Conservation (phyloP, 305 asterid species). For the Salvia sclarea region DNA sequence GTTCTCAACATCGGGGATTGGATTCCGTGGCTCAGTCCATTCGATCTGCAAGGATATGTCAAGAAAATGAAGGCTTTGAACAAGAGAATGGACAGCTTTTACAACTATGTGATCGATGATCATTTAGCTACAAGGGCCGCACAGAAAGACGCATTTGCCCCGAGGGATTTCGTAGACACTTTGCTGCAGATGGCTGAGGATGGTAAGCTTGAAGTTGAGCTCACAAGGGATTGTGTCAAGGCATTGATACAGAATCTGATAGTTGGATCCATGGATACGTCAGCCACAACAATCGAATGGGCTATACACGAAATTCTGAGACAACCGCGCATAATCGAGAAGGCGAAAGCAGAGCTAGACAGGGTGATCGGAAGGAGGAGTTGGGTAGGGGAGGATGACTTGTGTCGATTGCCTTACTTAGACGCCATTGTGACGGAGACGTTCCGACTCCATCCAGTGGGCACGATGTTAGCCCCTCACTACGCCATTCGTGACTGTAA, state of each 20-base stretch:
- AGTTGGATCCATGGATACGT: slow-evolving; percentile 42
- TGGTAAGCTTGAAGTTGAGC: slow-evolving; percentile 20
- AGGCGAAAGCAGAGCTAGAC: slow-evolving; percentile 49
- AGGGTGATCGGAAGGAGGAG: slow-evolving; percentile 38
- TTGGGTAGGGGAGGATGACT: slow-evolving; percentile 48
- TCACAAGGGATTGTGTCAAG: slow-evolving; percentile 28
- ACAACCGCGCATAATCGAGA: slow-evolving; percentile 34
- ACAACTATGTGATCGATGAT: slow-evolving; percentile 26
- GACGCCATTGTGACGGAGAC: slow-evolving; percentile 51
- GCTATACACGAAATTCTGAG: slow-evolving; percentile 39
- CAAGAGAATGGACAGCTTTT: slow-evolving; percentile 32
- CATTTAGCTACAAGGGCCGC: slow-evolving; percentile 7
- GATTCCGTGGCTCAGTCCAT: slow-evolving; percentile 38
- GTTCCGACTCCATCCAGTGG: slow-evolving; percentile 44
- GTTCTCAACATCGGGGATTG: slow-evolving; percentile 42
- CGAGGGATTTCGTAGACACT: neutral
- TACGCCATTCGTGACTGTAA: slow-evolving; percentile 40
- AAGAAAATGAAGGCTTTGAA: slow-evolving; percentile 37
- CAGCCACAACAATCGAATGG: slow-evolving; percentile 50
- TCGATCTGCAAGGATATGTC: slow-evolving; percentile 44
- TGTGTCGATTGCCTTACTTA: slow-evolving; percentile 37
- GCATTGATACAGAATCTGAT: slow-evolving; percentile 34
- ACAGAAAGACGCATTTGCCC: neutral
- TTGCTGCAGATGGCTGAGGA: slow-evolving; percentile 13
- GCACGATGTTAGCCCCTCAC: slow-evolving; percentile 43